Conservation (phyloP, 108 stramenopile species). For the Fragilaria crotonensis region DNA sequence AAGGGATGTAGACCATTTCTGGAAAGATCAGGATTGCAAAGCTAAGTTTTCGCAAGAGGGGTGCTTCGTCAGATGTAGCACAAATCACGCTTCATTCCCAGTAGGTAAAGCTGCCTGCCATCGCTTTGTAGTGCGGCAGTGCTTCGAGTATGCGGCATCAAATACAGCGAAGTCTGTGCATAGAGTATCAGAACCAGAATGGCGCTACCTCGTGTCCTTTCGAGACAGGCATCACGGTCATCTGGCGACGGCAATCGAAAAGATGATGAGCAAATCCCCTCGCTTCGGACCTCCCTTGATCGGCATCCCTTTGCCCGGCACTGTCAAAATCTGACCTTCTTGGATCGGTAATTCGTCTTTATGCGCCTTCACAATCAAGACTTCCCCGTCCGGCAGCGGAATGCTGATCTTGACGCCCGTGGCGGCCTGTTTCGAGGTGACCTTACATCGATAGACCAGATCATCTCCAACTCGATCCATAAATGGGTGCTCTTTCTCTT, state of each 20-base stretch:
- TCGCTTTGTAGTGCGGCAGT: too few relatives aligned
- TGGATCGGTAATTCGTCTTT: conserved; percentile 7
- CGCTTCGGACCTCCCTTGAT: conserved; percentile 46
- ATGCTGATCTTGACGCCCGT: conserved; percentile 35
- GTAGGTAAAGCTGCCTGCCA: too few relatives aligned
- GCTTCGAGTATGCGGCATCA: too few relatives aligned
- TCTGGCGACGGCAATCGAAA: conserved; percentile 8
- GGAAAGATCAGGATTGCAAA: too few relatives aligned
- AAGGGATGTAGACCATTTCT: too few relatives aligned
- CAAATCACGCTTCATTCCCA: too few relatives aligned
- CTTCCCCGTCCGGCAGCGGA: conserved; percentile 61
- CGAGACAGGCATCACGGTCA: conserved; percentile 6
- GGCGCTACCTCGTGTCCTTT: too few relatives aligned
- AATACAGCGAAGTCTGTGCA: too few relatives aligned
- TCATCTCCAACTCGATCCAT: conserved; percentile 49
- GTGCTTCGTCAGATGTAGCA: too few relatives aligned
- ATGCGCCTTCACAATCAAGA: conserved; percentile 21
- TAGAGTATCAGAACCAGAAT: too few relatives aligned
- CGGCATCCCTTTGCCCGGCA: conserved; percentile 64
- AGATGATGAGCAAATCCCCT: conserved; percentile 64
- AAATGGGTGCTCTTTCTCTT: conserved; percentile 58
- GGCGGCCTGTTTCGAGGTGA: conserved; percentile 36
- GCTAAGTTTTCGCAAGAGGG: too few relatives aligned
- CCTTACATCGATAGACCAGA: conserved; percentile 41
- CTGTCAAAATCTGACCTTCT: conserved; percentile 33